Base-by-base conservation (phyloP, 1,139 yeast genomes). In the Zygoascus sp. region DNA sequence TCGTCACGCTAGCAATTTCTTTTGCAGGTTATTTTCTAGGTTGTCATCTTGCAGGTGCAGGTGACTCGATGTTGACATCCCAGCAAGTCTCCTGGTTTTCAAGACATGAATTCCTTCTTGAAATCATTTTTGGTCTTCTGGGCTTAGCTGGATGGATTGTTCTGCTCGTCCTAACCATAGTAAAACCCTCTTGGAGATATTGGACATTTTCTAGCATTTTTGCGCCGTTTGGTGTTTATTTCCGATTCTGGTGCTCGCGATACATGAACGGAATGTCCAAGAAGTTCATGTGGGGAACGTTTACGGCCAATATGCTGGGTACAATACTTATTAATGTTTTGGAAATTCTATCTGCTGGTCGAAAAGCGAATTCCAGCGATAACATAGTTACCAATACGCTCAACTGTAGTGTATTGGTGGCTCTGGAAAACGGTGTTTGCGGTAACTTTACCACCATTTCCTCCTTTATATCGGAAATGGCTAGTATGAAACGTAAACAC, bases 401-500 rank as follows among this genome's bases (percentile, higher is more conserved):
- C 2, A 65, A 74, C 1, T 76, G 85, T 52, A 77, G 76, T 32
- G 77, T 83, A 2, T 57, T 84, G 0, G 58, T 57, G 8, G 95
- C 86, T 0, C 63, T 87, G 1, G 72, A 69, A 10, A 76, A 77
- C 53, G 96, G 96, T 0, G 83, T 80, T 52, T 83, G 94, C 60
- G 96, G 95, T 0, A 74, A 80, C 3, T 64, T 86, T 41, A 80
- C 92, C 32, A 89, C 96, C 0, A 77, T 86, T 32, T 81, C 89
- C 48, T 83, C 96, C 0, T 83, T 88, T 57, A 74, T 84, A 2
- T 79, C 76, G 27, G 96, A 89, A 61, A 62, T 86, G 37, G 70
- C 70, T 54, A 69, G 68, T 0, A 57, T 81, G 9, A 53, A 45
- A 42, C 30, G 50, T n/a, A 44, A 49, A 5, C 37, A 61, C 32